Evolutionary conservation across 345 rosid species (phyloP).

Genomic region (Eutrema japonicum): DNA sequence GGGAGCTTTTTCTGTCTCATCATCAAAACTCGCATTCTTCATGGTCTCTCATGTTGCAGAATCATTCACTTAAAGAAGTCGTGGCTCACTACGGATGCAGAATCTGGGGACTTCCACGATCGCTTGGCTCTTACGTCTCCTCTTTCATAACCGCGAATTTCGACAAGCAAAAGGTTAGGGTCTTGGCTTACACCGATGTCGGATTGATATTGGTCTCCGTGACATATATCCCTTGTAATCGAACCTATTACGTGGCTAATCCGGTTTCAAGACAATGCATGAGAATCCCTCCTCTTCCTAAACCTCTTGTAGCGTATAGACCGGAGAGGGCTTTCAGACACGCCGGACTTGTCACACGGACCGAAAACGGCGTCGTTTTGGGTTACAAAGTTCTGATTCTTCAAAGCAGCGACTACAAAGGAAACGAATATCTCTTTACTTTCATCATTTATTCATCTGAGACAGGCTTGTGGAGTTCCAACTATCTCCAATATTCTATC

Average conservation of each 20-base stretch:
- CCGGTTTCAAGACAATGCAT: not conserved
- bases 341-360: not conserved
- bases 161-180: not conserved
- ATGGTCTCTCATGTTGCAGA: not conserved
- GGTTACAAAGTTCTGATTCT: constrained; percentile 12
- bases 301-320: not conserved
- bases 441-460: not conserved
- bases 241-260: not conserved
- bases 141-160: not conserved
- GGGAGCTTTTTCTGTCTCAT: not conserved
- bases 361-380: not conserved
- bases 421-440: not conserved
- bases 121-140: not conserved
- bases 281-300: not conserved
- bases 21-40: constrained; percentile 19
- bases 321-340: not conserved
- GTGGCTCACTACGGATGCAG: not conserved
- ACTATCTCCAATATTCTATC: not conserved
- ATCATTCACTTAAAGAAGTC: not conserved
- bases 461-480: not conserved
- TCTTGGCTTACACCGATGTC: not conserved
- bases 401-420: not conserved
- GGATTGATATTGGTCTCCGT: not conserved
- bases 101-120: not conserved
- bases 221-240: not conserved